Conservation (phyloP, 1,284 basidiomycete species). For the Neolentinus lepideus region DNA sequence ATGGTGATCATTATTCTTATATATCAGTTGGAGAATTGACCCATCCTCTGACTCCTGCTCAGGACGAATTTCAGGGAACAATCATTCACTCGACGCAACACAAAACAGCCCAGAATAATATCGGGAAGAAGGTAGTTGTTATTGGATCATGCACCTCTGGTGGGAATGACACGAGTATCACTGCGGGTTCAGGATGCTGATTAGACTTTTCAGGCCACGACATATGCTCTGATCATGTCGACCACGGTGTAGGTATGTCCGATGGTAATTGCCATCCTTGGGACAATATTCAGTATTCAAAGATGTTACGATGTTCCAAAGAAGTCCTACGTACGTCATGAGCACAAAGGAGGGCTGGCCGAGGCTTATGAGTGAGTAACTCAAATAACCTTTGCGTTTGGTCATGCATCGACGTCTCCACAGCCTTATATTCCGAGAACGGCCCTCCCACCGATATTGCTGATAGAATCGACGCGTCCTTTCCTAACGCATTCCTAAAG, state of each 20-base stretch:
- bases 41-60: neutral
- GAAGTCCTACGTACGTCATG: slow-evolving; percentile 58
- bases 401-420: neutral
- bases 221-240: slow-evolving; percentile 35
- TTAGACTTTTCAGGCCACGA: slow-evolving; percentile 24
- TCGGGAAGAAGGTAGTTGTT: slow-evolving; percentile 41
- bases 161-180: slow-evolving; percentile 10
- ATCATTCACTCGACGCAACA: slow-evolving; percentile 35
- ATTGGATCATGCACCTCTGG: slow-evolving; percentile 45
- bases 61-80: slow-evolving; percentile 36
- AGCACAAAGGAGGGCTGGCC: slow-evolving; percentile 36
- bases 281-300: neutral
- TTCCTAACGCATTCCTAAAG: slow-evolving; percentile 37
- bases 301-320: slow-evolving; percentile 60
- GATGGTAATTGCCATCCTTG: neutral
- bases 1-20: slow-evolving; percentile 13
- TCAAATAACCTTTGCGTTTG: neutral
- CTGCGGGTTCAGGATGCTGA: neutral
- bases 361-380: slow-evolving; percentile 25
- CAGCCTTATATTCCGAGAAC: slow-evolving; percentile 46
- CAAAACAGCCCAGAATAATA: slow-evolving; percentile 28
- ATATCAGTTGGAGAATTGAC: no score
- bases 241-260: slow-evolving; percentile 34
- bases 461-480: slow-evolving; percentile 44
- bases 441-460: slow-evolving; percentile 40